These are phyloP conservation scores for Scheffersomyces illinoinensis DNA, from an alignment of 1,139 yeast species.

Conservation along the genomic window DNA sequence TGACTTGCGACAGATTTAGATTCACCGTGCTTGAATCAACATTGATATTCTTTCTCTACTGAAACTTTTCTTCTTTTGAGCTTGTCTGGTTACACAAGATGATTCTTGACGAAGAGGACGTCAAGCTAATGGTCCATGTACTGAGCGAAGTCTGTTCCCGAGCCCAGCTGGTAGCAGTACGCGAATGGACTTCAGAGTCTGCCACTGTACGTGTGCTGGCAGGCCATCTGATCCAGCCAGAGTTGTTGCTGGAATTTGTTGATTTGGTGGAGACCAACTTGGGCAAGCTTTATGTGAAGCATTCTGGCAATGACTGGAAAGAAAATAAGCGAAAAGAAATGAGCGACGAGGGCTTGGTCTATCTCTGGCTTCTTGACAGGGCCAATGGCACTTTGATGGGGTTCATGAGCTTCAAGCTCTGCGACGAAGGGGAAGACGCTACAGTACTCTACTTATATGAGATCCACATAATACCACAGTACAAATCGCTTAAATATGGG, in stretches of 20 bases:
- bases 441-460: conserved; percentile 54
- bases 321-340: conserved; percentile 45
- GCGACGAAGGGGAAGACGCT: conserved; percentile 26
- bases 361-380: conserved; percentile 23
- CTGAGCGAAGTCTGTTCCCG: conserved; percentile 9
- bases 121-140: conserved; percentile 13
- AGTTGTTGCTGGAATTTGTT: conserved; percentile 16
- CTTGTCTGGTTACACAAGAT: neutral
- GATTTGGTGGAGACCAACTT: conserved; percentile 31
- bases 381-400: conserved; percentile 32
- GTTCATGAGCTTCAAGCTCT: conserved; percentile 45
- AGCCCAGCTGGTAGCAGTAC: conserved; percentile 11
- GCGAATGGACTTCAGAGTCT: conserved; percentile 4
- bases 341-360: conserved; percentile 44
- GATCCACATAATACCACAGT: conserved; percentile 41
- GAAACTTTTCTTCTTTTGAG: neutral
- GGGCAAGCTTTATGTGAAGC: conserved; percentile 26
- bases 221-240: neutral
- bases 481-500: conserved; percentile 38
- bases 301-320: conserved; percentile 47
- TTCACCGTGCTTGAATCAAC: neutral
- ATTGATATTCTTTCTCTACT: neutral
- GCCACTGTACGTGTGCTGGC: neutral
- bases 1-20: neutral
- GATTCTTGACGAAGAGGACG: conserved; percentile 22